Evolutionary conservation across 2,329 filamentous ascomycete species (phyloP), one percentile per base, ranked within the genome.

Genomic region (Cytospora piceae): DNA sequence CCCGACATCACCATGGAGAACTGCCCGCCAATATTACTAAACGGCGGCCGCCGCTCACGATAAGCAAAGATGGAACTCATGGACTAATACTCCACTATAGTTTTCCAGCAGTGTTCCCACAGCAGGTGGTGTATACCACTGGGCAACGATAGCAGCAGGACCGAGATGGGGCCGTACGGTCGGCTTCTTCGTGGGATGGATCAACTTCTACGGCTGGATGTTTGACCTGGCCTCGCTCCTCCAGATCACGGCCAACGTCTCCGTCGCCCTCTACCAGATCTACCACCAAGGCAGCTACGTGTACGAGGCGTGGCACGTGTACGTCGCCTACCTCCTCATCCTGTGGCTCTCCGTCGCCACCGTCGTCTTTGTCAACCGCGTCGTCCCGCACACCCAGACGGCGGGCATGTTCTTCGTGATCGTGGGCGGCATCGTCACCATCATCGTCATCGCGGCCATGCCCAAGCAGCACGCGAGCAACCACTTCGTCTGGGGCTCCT

Each of bases 91-190:
- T n/a, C 20, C 8, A 37, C n/a, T 7, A 22, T 78, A 88, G 77
- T 77, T 88, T 68, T 84, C 86, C n/a, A 87, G 85, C 5, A 83
- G 84, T 9, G 83, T 88, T 61, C 86, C 85, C 22, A 87, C 85
- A 2, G 80, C 84, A 20, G 85, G 82, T 69, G 85, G 85, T 69
- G 83, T 88, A 15, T 87, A 87, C 69, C 85, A 87, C 70, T 87
- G 85, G 85, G 85, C 84, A 2, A 83, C 83, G 5, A 80, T 87
- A 56, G 87, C 85, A 2, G 83, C 82, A 15, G 85, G 85, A 2
- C 78, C 79, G 5, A 80, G 77, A 67, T 84, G 81, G 76, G 85
- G 85, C 61, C 82, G 85, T 32, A 74, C 81, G 1, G 76, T 84
- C 24, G 80, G 80, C 51, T 82, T 81, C 73, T 81, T 80, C 65